Evolutionary conservation across 805 yeast genomes (phyloP).

Genomic region (Candida xyloterini): DNA sequence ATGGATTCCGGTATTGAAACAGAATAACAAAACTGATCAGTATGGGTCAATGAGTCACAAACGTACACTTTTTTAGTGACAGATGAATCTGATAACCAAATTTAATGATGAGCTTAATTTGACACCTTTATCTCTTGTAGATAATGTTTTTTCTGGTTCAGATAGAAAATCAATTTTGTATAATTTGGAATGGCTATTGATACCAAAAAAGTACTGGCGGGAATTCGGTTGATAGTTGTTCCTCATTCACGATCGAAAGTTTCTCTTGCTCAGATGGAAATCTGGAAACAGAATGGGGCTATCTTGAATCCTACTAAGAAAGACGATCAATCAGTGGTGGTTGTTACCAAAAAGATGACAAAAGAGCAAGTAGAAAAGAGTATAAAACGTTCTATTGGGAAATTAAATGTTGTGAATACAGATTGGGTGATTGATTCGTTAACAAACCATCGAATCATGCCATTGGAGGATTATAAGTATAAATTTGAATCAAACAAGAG

Average conservation of each 20-base stretch:
- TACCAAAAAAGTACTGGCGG: constrained; percentile 13
- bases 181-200: background rate
- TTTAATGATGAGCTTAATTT: constrained; percentile 1
- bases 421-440: constrained; percentile 19
- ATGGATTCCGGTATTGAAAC: background rate
- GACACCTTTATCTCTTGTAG: constrained; percentile 3
- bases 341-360: constrained; percentile 6
- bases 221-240: constrained; percentile 18
- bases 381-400: background rate
- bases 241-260: constrained; percentile 18
- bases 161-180: background rate
- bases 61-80: background rate
- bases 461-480: constrained; percentile 11
- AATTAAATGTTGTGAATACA: constrained; percentile 6
- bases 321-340: constrained; percentile 8
- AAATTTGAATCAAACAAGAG: background rate
- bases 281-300: constrained; percentile 31
- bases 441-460: constrained; percentile 2
- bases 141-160: background rate
- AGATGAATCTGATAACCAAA: background rate
- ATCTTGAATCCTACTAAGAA: constrained; percentile 10
- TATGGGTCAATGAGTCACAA: background rate
- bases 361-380: background rate
- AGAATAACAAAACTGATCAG: background rate
- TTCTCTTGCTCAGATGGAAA: constrained; percentile 17